Evolutionary conservation across 225 moss, liverwort and hornwort species (phyloP), one percentile per base, ranked within the genome.

Genomic region (Sphagnum tenellum): DNA sequence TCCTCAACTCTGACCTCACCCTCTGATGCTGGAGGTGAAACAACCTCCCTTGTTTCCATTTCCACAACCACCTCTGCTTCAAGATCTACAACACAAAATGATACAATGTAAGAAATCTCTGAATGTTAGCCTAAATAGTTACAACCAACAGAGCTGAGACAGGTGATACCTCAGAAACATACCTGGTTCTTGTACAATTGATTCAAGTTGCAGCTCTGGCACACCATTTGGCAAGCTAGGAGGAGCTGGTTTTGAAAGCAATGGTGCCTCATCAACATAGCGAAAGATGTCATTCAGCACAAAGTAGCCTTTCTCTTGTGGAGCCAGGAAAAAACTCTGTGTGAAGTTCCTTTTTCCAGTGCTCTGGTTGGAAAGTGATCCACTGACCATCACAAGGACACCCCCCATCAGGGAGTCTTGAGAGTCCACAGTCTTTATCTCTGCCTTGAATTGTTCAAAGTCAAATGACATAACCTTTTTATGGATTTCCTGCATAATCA

Each of bases 291-390:
- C 92, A 52, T 95, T 95, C 52, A 95, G 53, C 3, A 95, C 92
- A 4, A 86, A 95, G 61, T 95, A 95, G 2, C 95, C 96, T 52
- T 92, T 92, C 79, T 90, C 92, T 66, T 96, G 96, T 0, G 96
- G 96, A 5, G 96, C 96, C 76, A 96, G 72, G 62, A 96, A 96
- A 61, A 96, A 96, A 64, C 88, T 92, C 72, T 96, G 96, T 2
- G 90, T 88, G 46, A 96, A 96, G 52, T 85, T 89, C 10, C 79
- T 83, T 67, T 77, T 98, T 4, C 77, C 82, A 8, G 12, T 82
- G 6, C 69, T 52, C 13, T 87, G 77, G 1, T 67, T 89, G 5
- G 72, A 90, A 0, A 98, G 62, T 0, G 89, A 74, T 50, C 92
- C 92, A 2, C 90, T 98, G 8, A 98, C 96, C 85, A 89, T 60